Evolutionary conservation across 805 yeast species (phyloP).

Genomic region (Candida nanaspora): DNA sequence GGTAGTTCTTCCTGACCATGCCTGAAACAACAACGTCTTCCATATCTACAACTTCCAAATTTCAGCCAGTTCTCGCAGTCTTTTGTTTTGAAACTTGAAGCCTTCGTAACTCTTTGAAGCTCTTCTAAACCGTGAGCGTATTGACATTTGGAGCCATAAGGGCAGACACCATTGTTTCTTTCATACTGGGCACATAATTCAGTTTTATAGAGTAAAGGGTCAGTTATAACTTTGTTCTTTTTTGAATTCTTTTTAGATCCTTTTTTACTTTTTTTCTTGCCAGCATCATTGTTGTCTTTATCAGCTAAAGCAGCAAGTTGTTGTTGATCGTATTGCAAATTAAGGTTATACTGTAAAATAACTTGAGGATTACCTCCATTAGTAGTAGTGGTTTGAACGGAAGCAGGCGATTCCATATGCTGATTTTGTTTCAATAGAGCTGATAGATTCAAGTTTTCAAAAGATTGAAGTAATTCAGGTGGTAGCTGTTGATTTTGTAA

Average conservation of each 20-base stretch:
- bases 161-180: constrained; percentile 59
- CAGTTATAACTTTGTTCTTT: constrained; percentile 4
- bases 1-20: constrained; percentile 44
- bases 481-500: constrained; percentile 19
- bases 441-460: not conserved
- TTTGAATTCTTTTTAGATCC: not conserved
- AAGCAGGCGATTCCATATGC: not conserved
- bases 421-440: constrained; percentile 9
- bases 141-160: constrained; percentile 87
- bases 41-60: constrained; percentile 79
- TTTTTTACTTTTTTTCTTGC: not conserved
- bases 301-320: too few species aligned
- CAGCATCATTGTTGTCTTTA: not conserved
- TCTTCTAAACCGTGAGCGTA: constrained; percentile 88
- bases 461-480: not conserved
- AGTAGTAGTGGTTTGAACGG: not conserved
- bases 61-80: constrained; percentile 86
- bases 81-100: constrained; percentile 84
- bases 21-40: constrained; percentile 86
- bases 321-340: constrained; percentile 1
- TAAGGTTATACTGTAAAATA: constrained; percentile 2
- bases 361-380: constrained; percentile 3
- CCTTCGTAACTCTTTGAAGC: constrained; percentile 62
- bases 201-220: constrained; percentile 75
- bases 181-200: constrained; percentile 80